A percentile compares a stretch with the other conserved stretches of the same genome.
These are phyloP conservation scores for Neonectria ditissima DNA, from an alignment of 2,329 filamentous ascomycete genomes.

Conservation along the genomic window DNA sequence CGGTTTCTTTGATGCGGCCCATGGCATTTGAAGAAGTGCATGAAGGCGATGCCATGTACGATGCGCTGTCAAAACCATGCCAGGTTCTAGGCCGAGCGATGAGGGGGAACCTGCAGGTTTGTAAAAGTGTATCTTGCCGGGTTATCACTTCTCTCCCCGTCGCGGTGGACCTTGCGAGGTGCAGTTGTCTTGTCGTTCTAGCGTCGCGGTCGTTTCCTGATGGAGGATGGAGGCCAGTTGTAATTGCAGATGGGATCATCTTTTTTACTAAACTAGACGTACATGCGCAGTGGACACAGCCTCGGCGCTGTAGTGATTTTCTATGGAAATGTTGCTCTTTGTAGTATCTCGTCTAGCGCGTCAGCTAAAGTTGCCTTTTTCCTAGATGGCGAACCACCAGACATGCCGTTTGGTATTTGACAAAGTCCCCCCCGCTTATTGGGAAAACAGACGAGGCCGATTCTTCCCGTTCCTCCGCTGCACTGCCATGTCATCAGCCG, in stretches of 20 bases:
- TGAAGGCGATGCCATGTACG: not conserved
- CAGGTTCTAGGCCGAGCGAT: not conserved
- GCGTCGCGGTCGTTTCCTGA: constrained; percentile 3
- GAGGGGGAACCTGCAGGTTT: not conserved
- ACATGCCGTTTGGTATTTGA: not conserved
- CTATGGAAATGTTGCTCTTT: not conserved
- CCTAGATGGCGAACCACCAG: not conserved
- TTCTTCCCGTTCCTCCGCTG: not conserved
- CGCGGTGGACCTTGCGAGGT: not conserved
- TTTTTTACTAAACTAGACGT: not conserved
- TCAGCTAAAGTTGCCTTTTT: not conserved
- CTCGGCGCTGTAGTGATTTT: not conserved
- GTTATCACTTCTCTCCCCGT: not conserved
- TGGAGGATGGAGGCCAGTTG: not conserved
- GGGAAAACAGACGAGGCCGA: not conserved
- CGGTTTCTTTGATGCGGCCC: not conserved
- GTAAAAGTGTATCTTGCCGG: not conserved
- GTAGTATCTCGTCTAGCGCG: constrained; percentile 2
- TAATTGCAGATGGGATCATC: not conserved
- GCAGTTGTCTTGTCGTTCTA: not conserved
- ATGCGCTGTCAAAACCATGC: not conserved
- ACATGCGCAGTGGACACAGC: not conserved
- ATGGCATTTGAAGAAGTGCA: constrained; percentile 5
- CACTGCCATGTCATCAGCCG: constrained; percentile 18
- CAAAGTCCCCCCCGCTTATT: not conserved